phyloP scores from a whole-genome alignment of 2,329 filamentous ascomycete species.

The Thermoascus crustaceus region DNA sequence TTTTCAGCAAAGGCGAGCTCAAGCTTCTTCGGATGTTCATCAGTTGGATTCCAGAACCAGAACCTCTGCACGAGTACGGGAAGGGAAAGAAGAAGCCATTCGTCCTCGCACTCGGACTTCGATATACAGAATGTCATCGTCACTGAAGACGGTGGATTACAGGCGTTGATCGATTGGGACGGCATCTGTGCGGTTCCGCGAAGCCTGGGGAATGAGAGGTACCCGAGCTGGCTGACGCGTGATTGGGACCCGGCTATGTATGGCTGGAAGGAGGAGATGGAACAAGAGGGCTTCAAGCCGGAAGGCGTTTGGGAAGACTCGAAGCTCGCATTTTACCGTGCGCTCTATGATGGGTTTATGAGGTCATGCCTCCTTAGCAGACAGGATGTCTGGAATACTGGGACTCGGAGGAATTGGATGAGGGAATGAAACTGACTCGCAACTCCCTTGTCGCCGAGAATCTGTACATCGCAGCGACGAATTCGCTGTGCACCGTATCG shows the following conservation, averaged over 20 bases:
- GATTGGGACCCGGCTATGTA: constrained; percentile 18
- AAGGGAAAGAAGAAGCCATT: no score
- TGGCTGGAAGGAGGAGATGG: constrained; percentile 11
- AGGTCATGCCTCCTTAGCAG: no score
- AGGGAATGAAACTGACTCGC: no score
- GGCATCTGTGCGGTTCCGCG: constrained; percentile 16
- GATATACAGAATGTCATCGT: constrained; percentile 26
- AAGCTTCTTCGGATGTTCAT: constrained; percentile 10
- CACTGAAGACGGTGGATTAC: constrained; percentile 18
- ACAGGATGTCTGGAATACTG: no score
- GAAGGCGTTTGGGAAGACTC: constrained; percentile 16
- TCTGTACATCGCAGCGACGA: no score
- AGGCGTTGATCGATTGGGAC: constrained; percentile 25
- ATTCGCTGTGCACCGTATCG: no score
- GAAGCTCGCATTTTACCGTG: no score
- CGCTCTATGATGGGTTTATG: no score
- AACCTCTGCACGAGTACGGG: no score
- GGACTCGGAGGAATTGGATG: no score
- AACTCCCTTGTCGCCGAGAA: no score
- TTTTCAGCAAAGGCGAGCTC: constrained; percentile 5
- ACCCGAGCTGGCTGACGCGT: constrained; percentile 16
- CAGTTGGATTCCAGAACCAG: constrained; percentile 12
- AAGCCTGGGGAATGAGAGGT: constrained; percentile 15
- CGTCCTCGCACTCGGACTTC: constrained; percentile 20
- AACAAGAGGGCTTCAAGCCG: constrained; percentile 11